Base-by-base conservation (phyloP, 371 early-diverging fungal genomes). In the Basidiobolus meristosporus region DNA sequence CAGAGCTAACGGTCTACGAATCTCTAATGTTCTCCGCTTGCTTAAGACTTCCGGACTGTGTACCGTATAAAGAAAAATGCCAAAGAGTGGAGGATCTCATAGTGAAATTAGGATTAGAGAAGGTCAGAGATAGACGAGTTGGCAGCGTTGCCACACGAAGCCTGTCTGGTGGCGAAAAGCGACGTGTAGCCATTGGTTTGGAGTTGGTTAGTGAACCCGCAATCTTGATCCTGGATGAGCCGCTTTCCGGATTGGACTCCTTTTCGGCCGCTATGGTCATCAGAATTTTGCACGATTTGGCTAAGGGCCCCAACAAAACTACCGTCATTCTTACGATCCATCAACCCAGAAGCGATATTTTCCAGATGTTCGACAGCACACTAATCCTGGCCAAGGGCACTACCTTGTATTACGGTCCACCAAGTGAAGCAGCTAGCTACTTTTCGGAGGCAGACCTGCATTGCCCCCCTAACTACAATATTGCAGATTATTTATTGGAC, bases 161-260 rank as follows among this genome's bases (percentile, higher is more conserved):
- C 7, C 21, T 38, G n/a, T 38, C 38, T 2, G 93, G 80, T 31
- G 92, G 91, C 41, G 90, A 77, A 48, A 55, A 77, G 40, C 81
- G 90, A 60, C 66, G 92, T 23, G 77, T 82, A 7, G 70, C 80
- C 26, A 84, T 90, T 41, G 90, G 81, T 6, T 74, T 73, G 61
- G 92, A 96, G 42, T 62, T 90, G 2, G 72, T 93, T 1, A 75
- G 85, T n/a, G n/a, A n/a, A n/a, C n/a, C n/a, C n/a, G n/a, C n/a
- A n/a, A n/a, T n/a, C n/a, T n/a, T n/a, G n/a, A 85, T 95, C 46
- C 52, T 93, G 51, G 98, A 98, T 51, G 97, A 96, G 50, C 89
- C 90, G 5, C 89, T 90, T 1, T 30, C 59, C 84, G 90, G 90
- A 0, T 43, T 15, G 75, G 81, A 38, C 12, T 19, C 38, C 2